Conservation (phyloP, 768 basidiomycete genomes). For the Russula olivacea region DNA sequence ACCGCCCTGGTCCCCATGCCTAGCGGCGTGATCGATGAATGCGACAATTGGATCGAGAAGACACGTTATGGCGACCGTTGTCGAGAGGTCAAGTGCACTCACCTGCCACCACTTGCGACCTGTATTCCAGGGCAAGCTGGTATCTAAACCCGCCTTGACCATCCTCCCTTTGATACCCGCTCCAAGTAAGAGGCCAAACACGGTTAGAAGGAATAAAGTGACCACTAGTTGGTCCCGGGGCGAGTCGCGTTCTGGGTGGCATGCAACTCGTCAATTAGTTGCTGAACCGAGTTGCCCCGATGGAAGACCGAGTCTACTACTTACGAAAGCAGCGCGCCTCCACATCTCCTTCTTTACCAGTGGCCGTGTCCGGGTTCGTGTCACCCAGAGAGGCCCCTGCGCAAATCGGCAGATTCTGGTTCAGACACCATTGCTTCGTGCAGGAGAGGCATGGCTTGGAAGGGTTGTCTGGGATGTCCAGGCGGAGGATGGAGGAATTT, state of each 20-base stretch:
- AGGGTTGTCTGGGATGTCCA: slow-evolving; percentile 76
- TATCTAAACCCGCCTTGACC: slow-evolving; percentile 67
- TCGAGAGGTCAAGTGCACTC: not conserved
- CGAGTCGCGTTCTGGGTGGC: slow-evolving; percentile 74
- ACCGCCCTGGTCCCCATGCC: slow-evolving; percentile 18
- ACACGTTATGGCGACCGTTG: not conserved
- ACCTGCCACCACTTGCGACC: slow-evolving; percentile 85
- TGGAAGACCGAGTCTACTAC: slow-evolving; percentile 30
- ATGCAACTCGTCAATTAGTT: slow-evolving; percentile 6
- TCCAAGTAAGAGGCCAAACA: slow-evolving; percentile 78
- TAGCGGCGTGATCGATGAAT: slow-evolving; percentile 6
- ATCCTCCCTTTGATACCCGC: slow-evolving; percentile 82
- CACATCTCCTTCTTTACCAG: slow-evolving; percentile 92
- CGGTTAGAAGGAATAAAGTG: slow-evolving; percentile 80
- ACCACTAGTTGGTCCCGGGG: slow-evolving; percentile 94
- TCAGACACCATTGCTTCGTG: slow-evolving; percentile 92
- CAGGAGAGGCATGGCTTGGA: slow-evolving; percentile 89
- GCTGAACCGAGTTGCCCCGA: slow-evolving; percentile 13
- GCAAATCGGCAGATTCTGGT: slow-evolving; percentile 84
- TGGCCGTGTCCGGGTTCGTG: slow-evolving; percentile 86
- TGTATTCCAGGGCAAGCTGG: slow-evolving; percentile 55
- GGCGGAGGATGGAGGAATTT: slow-evolving; percentile 79
- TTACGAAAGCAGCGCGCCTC: slow-evolving; percentile 93
- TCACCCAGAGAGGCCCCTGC: slow-evolving; percentile 77
- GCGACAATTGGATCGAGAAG: slow-evolving; percentile 15